These are phyloP conservation scores for Tuctoria greenei DNA, from an alignment of 176 grass and related monocot species.

Conservation along the genomic window DNA sequence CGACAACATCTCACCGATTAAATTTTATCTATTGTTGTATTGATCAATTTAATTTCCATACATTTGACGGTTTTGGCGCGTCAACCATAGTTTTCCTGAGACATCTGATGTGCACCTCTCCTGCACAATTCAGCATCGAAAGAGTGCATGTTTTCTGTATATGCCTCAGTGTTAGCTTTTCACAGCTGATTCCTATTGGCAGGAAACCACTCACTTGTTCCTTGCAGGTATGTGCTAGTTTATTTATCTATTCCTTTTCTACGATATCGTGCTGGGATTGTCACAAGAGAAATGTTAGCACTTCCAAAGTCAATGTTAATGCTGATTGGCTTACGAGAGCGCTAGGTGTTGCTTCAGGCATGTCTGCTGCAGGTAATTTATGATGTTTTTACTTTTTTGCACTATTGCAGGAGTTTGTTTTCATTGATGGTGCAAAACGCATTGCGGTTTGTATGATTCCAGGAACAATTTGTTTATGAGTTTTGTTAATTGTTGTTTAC, in stretches of 20 bases:
- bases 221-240: constrained; percentile 68
- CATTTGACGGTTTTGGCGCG: background rate
- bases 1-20: background rate
- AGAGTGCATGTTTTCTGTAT: background rate
- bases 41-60: background rate
- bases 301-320: constrained; percentile 77
- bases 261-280: constrained; percentile 61
- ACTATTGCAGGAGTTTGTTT: constrained; percentile 77
- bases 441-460: constrained; percentile 63
- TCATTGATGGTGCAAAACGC: constrained; percentile 83
- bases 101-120: background rate
- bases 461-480: background rate
- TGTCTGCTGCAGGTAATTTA: constrained; percentile 77
- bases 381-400: background rate
- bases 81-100: background rate
- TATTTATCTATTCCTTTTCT: constrained; percentile 75
- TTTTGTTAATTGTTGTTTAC: constrained; percentile 20
- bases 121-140: background rate
- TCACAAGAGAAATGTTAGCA: constrained; percentile 78
- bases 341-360: constrained; percentile 79
- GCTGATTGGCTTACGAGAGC: constrained; percentile 72
- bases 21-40: background rate
- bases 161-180: background rate
- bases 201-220: background rate
- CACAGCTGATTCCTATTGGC: background rate